Evolutionary conservation across 805 yeast genomes (phyloP).

Genomic region (Metschnikowia peoriensis): DNA sequence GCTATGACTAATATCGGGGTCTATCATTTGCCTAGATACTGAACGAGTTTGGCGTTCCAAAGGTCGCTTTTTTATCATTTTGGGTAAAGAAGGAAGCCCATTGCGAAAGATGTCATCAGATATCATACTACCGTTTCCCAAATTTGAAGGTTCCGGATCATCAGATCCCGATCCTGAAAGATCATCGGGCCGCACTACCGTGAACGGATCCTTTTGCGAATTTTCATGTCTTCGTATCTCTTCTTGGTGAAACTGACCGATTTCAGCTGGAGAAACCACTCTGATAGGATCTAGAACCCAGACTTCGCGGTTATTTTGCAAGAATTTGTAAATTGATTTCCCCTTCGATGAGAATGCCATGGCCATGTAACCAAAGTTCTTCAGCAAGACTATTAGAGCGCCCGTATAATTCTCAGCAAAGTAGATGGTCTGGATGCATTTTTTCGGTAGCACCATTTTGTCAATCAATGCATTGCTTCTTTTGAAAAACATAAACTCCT

Average conservation of each 20-base stretch:
- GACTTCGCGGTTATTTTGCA: neutral
- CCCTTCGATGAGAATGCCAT: conserved; percentile 5
- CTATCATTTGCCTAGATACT: neutral
- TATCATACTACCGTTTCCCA: neutral
- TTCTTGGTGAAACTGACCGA: conserved; percentile 1
- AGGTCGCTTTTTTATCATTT: neutral
- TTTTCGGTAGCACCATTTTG: conserved; percentile 15
- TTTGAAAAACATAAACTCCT: conserved; percentile 10
- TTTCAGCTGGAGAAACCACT: neutral
- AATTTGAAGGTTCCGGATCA: neutral
- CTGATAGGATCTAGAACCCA: conserved; percentile 4
- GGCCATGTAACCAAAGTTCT: conserved; percentile 16
- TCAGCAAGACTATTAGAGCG: conserved; percentile 13
- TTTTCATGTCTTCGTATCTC: conserved; percentile 10
- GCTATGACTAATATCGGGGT: neutral
- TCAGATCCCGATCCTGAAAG: neutral
- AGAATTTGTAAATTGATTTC: neutral
- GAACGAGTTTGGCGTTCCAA: conserved; percentile 10
- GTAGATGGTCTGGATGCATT: conserved; percentile 8
- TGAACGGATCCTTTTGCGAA: conserved; percentile 11
- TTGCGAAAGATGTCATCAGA: conserved; percentile 13
- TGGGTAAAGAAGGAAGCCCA: conserved; percentile 11
- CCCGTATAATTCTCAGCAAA: conserved; percentile 7
- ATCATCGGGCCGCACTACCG: conserved; percentile 1
- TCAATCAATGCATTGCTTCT: conserved; percentile 13